phyloP scores from a whole-genome alignment of 352 stramenopile genomes.

The Phytopythium helicoides region DNA sequence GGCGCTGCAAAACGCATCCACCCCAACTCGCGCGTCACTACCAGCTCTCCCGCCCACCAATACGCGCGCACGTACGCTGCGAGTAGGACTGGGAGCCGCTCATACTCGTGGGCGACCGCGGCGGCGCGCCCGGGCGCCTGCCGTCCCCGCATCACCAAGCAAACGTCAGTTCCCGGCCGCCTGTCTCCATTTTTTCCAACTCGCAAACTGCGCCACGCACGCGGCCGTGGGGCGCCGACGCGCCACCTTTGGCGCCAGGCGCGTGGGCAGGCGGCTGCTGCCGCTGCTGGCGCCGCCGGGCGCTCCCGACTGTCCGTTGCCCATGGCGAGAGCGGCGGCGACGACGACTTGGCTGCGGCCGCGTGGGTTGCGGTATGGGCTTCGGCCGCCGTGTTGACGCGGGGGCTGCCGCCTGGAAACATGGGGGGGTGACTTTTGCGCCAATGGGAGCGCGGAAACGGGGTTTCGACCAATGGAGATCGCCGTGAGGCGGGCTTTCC shows the following conservation, averaged over 20 bases:
- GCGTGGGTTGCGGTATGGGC: neutral
- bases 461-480: too few species aligned
- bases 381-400: neutral
- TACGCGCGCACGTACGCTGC: too few species aligned
- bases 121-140: too few species aligned
- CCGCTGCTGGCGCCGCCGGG: neutral
- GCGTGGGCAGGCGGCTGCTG: conserved; percentile 5
- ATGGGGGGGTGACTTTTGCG: neutral
- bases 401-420: neutral
- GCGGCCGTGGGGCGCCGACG: neutral
- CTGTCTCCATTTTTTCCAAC: too few species aligned
- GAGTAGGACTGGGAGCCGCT: too few species aligned
- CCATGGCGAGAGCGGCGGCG: conserved; percentile 5
- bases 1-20: too few species aligned
- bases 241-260: neutral
- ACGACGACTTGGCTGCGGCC: neutral
- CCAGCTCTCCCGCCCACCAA: too few species aligned
- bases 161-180: neutral
- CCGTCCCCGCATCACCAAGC: too few species aligned
- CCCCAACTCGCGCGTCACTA: too few species aligned
- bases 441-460: neutral
- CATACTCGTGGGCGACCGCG: too few species aligned
- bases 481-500: neutral
- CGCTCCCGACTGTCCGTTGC: conserved; percentile 2
- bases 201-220: neutral